Evolutionary conservation across 495 filamentous ascomycete genomes (phyloP), one percentile per base, ranked within the genome.

Genomic region (Astrocystis sublimbata): DNA sequence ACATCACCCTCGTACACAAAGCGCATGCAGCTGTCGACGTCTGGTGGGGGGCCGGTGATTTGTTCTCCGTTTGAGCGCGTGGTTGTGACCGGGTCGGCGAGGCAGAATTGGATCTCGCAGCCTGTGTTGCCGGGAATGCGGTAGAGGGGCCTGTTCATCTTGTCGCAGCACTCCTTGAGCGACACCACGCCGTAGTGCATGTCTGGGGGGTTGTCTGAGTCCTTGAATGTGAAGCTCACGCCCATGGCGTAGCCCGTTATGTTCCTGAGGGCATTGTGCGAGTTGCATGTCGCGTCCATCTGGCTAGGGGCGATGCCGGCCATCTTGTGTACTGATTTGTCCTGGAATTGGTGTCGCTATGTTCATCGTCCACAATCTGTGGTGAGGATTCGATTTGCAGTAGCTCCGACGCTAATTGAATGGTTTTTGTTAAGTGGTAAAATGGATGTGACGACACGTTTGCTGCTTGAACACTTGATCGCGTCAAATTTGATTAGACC

Each of bases 71-170:
- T 8, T 1, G 59, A 49, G 49, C 46, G 59, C 12, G 62, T 61
- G 0, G 65, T 59, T 8, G 66, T 62, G 36, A 52, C 53, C 1
- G 31, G 41, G 47, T 64, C 60, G 4, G 64, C 42, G 2, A 51
- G 19, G 54, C 67, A 69, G 58, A 64, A 69, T 26, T 69, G 67
- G 6, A 69, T 69, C 61, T 69, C 67, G 63, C 67, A 69, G 23
- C 61, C 67, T 40, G 61, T 69, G 49, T 69, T 69, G 10, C 64
- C 67, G 2, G 67, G 67, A 40, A 69, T 67, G 40, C 67, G 67
- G 42, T 64, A 30, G n/a, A 69, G 47, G n/a, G 64, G 53, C 6
- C 49, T 42, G 43, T 58, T 28, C n/a, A 56, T 58, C 46, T 51
- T 58, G 54, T 50, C 64, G 56, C 67, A 69, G 42, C 67, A 69